Evolutionary conservation across 1,139 yeast genomes (phyloP).

Genomic region (Schizosaccharomyces versatilis): DNA sequence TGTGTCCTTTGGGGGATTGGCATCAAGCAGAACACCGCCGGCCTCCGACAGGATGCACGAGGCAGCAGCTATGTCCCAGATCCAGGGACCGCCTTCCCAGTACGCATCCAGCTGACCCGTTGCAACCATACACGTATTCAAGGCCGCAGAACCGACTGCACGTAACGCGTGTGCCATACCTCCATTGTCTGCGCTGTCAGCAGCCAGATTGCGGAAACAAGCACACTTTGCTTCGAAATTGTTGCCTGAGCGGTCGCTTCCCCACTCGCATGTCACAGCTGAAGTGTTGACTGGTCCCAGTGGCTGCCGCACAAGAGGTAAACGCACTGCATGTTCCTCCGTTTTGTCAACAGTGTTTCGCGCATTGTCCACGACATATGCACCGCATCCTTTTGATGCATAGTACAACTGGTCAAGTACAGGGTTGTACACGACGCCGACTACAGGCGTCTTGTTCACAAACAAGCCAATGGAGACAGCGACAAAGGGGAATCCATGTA

Average conservation of each 20-base stretch:
- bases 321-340: conserved; percentile 17
- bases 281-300: conserved; percentile 20
- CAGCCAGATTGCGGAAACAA: conserved; percentile 27
- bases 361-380: conserved; percentile 19
- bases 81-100: conserved; percentile 45
- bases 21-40: conserved; percentile 34
- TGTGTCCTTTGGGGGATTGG: conserved; percentile 21
- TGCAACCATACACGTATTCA: conserved; percentile 34
- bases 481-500: conserved; percentile 36
- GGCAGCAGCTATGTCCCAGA: conserved; percentile 48
- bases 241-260: conserved; percentile 25
- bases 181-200: conserved; percentile 18
- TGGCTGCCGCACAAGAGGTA: conserved; percentile 23
- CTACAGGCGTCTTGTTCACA: conserved; percentile 27
- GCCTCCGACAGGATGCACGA: conserved; percentile 38
- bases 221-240: conserved; percentile 28
- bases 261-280: conserved; percentile 37
- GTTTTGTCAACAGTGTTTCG: conserved; percentile 15
- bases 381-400: conserved; percentile 32
- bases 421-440: conserved; percentile 40
- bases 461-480: conserved; percentile 39
- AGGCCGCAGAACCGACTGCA: conserved; percentile 38
- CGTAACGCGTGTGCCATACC: conserved; percentile 39
- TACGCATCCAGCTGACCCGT: conserved; percentile 34
- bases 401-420: conserved; percentile 28